Conservation (phyloP, 1,284 basidiomycete species). For the Rhodotorula sp. region DNA sequence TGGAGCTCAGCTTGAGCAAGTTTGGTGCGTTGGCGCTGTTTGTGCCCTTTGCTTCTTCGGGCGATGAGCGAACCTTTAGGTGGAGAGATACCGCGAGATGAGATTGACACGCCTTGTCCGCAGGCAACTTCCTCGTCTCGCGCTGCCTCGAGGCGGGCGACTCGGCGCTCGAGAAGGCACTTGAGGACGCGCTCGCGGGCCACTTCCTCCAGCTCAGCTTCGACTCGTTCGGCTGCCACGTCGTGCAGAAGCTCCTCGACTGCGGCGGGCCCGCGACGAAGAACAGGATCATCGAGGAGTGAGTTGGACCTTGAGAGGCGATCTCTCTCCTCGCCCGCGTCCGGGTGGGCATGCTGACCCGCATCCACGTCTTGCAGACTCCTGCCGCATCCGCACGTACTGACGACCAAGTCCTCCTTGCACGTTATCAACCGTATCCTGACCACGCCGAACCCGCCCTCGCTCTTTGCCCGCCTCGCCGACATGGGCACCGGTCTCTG, state of each 20-base stretch:
- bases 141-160: conserved; percentile 37
- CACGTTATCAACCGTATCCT: conserved; percentile 39
- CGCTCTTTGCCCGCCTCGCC: conserved; percentile 28
- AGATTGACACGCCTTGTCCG: neutral
- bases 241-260: conserved; percentile 37
- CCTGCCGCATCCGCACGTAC: conserved; percentile 15
- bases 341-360: too few species aligned
- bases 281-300: conserved; percentile 28
- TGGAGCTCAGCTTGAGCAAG: conserved; percentile 29
- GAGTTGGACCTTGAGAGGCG: neutral
- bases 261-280: conserved; percentile 27
- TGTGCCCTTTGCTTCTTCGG: too few species aligned
- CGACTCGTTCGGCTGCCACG: conserved; percentile 39
- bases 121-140: conserved; percentile 42
- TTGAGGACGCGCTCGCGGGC: neutral
- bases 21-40: conserved; percentile 26
- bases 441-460: conserved; percentile 25
- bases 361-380: conserved; percentile 4
- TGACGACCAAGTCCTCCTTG: conserved; percentile 14
- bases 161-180: neutral
- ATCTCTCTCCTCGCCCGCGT: neutral
- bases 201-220: conserved; percentile 28
- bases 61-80: too few species aligned
- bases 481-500: conserved; percentile 15
- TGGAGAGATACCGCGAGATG: neutral